These are phyloP conservation scores for Mayamaea pseudoterrestris DNA, from an alignment of 108 stramenopile genomes.

Conservation along the genomic window DNA sequence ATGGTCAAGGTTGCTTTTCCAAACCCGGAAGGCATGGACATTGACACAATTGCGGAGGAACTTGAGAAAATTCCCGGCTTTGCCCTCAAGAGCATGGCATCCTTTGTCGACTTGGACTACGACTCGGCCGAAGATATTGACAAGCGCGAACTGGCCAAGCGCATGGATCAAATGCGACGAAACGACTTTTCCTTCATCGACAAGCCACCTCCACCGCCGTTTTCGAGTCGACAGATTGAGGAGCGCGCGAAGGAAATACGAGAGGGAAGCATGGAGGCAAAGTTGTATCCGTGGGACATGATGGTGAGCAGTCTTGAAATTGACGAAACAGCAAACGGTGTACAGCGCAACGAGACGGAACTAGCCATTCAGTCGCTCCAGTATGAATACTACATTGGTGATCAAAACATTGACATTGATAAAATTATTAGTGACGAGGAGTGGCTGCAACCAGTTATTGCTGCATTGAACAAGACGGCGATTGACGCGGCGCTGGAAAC, in stretches of 20 bases:
- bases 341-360: constrained; percentile 37
- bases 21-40: constrained; percentile 5
- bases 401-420: constrained; percentile 8
- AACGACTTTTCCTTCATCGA: constrained; percentile 12
- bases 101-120: constrained; percentile 15
- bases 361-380: constrained; percentile 41
- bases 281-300: background rate
- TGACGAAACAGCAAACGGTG: constrained; percentile 5
- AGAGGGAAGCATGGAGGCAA: background rate
- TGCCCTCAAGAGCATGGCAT: constrained; percentile 26
- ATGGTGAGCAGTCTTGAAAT: constrained; percentile 8
- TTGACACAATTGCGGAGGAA: constrained; percentile 16
- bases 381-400: constrained; percentile 33
- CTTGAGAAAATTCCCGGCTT: constrained; percentile 36
- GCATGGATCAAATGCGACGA: constrained; percentile 7
- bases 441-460: constrained; percentile 11
- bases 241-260: constrained; percentile 8
- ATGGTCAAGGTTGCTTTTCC: background rate
- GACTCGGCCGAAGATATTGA: constrained; percentile 11
- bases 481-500: constrained; percentile 6
- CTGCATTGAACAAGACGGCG: constrained; percentile 5
- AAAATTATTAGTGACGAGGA: constrained; percentile 6
- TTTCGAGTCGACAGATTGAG: constrained; percentile 35
- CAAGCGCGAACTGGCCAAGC: constrained; percentile 20
- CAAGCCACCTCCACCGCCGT: constrained; percentile 17